Base-by-base conservation (phyloP, 75 land plant genomes). In the Ceratopteris richardii region DNA sequence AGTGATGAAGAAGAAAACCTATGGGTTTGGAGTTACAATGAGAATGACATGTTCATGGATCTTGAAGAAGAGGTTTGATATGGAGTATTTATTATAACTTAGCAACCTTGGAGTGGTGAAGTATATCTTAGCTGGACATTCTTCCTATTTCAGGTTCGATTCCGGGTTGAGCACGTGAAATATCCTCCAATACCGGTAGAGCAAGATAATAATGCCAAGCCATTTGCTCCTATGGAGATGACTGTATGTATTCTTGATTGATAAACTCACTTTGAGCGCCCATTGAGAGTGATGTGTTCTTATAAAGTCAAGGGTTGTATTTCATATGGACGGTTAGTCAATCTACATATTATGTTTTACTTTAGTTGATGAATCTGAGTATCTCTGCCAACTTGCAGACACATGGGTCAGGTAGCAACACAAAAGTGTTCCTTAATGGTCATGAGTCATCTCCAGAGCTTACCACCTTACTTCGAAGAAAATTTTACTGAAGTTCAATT, bases 201-300 rank as follows among this genome's bases (percentile, higher is more conserved):
- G 66, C 82, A 78, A 71, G 71, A 75, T 0, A 72, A 58, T 37
- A 63, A 81, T 66, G 70, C 77, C 25, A 75, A 80, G 43, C 83
- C 88, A 60, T 91, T 91, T 70, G 91, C 97, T 37, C 97, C 97
- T 0, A 91, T 91, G 97, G 71, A 68, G 42, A 64, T 91, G 36
- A 82, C 58, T 48, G 97, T 91, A 71, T 62, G 88, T 69, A 46
- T 31, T 58, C 1, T 48, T 9, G 37, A 3, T 33, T 9, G n/a
- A n/a, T n/a, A n/a, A n/a, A n/a, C n/a, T n/a, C n/a, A n/a, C n/a
- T n/a, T n/a, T n/a, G n/a, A n/a, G n/a, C n/a, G n/a, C n/a, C n/a
- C n/a, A n/a, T n/a, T n/a, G n/a, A n/a, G n/a, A n/a, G n/a, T n/a
- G n/a, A n/a, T n/a, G n/a, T n/a, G n/a, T n/a, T n/a, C n/a, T n/a